A percentile compares a stretch with the other conserved stretches of the same genome.
Evolutionary conservation across 441 rosid genomes (phyloP).

Genomic region (Aquilaria agallochum): DNA sequence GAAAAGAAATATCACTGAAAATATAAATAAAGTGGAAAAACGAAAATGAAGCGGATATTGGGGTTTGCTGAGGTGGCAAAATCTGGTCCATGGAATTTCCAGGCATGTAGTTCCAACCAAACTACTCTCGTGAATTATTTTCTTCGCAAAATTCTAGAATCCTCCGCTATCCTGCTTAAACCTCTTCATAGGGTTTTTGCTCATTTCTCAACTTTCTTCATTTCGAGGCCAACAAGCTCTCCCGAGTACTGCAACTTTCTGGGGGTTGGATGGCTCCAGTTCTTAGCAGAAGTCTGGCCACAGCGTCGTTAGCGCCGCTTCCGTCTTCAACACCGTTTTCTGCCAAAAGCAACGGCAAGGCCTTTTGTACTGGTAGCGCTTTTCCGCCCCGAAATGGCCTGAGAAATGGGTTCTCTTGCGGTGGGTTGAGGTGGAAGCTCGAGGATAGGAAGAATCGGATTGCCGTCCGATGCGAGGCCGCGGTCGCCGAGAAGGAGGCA

Average conservation of each 20-base stretch:
- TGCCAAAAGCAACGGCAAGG: conserved; percentile 24
- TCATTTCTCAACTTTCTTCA: neutral
- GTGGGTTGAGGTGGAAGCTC: conserved; percentile 55
- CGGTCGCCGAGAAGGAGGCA: conserved; percentile 84
- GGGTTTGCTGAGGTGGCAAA: conserved; percentile 13
- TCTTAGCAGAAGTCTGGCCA: conserved; percentile 56
- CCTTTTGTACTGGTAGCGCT: conserved; percentile 31
- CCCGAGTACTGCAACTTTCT: conserved; percentile 1
- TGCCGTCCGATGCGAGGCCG: conserved; percentile 61
- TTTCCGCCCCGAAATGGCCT: conserved; percentile 45
- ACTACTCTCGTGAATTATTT: neutral
- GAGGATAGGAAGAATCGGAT: conserved; percentile 44
- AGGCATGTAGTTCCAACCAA: neutral
- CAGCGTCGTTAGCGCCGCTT: conserved; percentile 47
- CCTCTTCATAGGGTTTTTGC: conserved; percentile 21
- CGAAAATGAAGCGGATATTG: neutral
- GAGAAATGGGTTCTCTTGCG: conserved; percentile 38
- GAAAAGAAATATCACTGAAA: neutral
- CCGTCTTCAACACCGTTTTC: conserved; percentile 42
- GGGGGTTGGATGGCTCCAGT: conserved; percentile 64
- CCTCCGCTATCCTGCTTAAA: conserved; percentile 13
- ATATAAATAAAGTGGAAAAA: neutral
- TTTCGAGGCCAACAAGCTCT: neutral
- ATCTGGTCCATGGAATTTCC: conserved; percentile 8
- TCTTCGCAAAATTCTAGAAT: conserved; percentile 10